Conservation (phyloP, 352 stramenopile species). For the Globisporangium spinosum region DNA sequence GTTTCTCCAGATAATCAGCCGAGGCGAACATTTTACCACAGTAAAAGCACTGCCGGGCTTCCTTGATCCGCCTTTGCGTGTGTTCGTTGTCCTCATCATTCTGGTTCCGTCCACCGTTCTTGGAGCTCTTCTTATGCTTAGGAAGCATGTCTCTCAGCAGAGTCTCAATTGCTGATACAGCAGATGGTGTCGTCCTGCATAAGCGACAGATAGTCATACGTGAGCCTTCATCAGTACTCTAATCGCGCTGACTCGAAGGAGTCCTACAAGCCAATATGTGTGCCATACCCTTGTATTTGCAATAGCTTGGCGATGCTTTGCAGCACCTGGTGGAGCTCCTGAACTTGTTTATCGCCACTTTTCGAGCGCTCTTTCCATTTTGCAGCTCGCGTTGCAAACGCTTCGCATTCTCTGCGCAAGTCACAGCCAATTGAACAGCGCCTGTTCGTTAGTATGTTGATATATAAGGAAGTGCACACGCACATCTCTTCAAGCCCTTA, state of each 20-base stretch:
- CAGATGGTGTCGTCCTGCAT: conserved; percentile 45
- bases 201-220: background rate
- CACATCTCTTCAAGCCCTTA: background rate
- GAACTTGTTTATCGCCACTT: conserved; percentile 53
- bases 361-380: conserved; percentile 56
- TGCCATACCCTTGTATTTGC: conserved; percentile 53
- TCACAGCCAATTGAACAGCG: background rate
- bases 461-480: background rate
- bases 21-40: conserved; percentile 76
- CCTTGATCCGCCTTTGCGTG: conserved; percentile 20
- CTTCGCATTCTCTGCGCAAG: conserved; percentile 35
- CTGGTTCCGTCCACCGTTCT: conserved; percentile 1
- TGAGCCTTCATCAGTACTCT: background rate
- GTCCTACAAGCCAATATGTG: background rate
- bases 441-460: background rate
- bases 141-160: conserved; percentile 45
- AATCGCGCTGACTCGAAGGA: background rate
- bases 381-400: conserved; percentile 27
- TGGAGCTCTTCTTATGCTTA: conserved; percentile 17
- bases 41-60: conserved; percentile 49
- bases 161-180: conserved; percentile 53
- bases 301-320: conserved; percentile 72
- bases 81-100: conserved; percentile 7
- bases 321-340: conserved; percentile 74
- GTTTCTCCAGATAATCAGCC: conserved; percentile 54